Percentiles rank a stretch among this genome's conserved stretches.
These are phyloP conservation scores for Monosporozyma servazzii DNA, from an alignment of 805 yeast species.

Conservation along the genomic window DNA sequence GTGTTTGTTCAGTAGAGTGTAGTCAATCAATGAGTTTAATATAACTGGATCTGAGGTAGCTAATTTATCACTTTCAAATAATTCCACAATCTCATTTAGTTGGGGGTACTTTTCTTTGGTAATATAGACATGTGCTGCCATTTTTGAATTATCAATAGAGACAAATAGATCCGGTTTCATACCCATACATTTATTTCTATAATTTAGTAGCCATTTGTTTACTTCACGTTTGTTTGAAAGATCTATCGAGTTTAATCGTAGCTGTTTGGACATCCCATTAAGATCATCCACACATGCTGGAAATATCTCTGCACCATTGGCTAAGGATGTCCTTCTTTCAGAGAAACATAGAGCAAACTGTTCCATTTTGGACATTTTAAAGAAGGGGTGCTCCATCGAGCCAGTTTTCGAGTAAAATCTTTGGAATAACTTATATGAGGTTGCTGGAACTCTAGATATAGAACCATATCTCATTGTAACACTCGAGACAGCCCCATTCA, in stretches of 20 bases:
- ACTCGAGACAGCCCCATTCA: neutral
- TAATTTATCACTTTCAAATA: neutral
- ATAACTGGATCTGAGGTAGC: neutral
- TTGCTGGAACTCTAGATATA: neutral
- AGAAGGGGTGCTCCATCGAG: slow-evolving; percentile 21
- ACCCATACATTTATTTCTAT: neutral
- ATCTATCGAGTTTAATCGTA: slow-evolving; percentile 2
- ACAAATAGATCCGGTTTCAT: neutral
- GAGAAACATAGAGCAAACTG: slow-evolving; percentile 17
- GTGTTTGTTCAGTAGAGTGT: slow-evolving; percentile 2
- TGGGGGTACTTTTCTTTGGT: neutral
- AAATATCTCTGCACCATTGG: slow-evolving; percentile 14
- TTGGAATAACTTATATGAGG: neutral
- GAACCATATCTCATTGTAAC: neutral
- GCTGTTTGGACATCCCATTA: neutral
- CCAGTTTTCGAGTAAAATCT: slow-evolving; percentile 6
- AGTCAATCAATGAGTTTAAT: slow-evolving; percentile 6
- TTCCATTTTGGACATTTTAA: slow-evolving; percentile 17
- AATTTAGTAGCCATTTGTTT: slow-evolving; percentile 16
- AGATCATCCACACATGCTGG: slow-evolving; percentile 11
- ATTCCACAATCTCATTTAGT: slow-evolving; percentile 3
- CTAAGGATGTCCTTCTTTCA: slow-evolving; percentile 13
- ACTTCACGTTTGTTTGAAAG: slow-evolving; percentile 13
- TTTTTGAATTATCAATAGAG: neutral
- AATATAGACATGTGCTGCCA: neutral